Percentiles rank a stretch among this genome's conserved stretches.
Evolutionary conservation across 768 basidiomycete species (phyloP).

Genomic region (button mushroom (Agaricus bisporus)): DNA sequence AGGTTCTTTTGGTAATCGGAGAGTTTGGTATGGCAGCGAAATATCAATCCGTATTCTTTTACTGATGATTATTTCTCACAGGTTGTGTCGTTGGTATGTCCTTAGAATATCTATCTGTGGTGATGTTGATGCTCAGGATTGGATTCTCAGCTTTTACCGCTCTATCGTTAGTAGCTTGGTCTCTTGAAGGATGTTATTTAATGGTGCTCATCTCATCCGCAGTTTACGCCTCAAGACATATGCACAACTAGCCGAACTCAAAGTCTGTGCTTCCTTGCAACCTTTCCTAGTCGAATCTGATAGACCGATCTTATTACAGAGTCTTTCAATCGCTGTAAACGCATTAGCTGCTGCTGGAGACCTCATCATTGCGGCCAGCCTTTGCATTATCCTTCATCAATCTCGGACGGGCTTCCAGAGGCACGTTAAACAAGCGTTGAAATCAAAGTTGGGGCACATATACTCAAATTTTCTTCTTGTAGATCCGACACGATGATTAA

Average conservation of each 20-base stretch:
- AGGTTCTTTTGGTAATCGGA: constrained; percentile 27
- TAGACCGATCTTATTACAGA: constrained; percentile 14
- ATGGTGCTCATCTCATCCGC: not conserved
- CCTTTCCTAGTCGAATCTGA: not conserved
- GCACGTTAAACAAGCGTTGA: constrained; percentile 16
- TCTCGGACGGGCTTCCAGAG: constrained; percentile 45
- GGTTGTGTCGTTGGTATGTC: constrained; percentile 27
- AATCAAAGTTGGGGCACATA: too few species aligned
- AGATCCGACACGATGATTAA: constrained; percentile 43
- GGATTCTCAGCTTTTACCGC: constrained; percentile 8
- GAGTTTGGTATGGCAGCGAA: constrained; percentile 31
- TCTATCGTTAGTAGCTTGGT: constrained; percentile 6
- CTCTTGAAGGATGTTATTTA: not conserved
- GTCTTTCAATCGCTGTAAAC: constrained; percentile 38
- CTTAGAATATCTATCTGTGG: not conserved
- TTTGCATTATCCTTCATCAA: constrained; percentile 34
- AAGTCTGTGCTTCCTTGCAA: constrained; percentile 19
- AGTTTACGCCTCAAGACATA: constrained; percentile 25
- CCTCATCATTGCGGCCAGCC: constrained; percentile 35
- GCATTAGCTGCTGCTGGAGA: constrained; percentile 40
- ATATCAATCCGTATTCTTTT: not conserved
- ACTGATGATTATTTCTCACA: constrained; percentile 4
- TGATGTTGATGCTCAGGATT: not conserved
- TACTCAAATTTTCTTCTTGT: constrained; percentile 1
- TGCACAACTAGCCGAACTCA: constrained; percentile 26